A percentile compares a stretch with the other conserved stretches of the same genome.
These are phyloP conservation scores for Phytophthora multivora DNA, from an alignment of 352 stramenopile genomes.

Conservation along the genomic window DNA sequence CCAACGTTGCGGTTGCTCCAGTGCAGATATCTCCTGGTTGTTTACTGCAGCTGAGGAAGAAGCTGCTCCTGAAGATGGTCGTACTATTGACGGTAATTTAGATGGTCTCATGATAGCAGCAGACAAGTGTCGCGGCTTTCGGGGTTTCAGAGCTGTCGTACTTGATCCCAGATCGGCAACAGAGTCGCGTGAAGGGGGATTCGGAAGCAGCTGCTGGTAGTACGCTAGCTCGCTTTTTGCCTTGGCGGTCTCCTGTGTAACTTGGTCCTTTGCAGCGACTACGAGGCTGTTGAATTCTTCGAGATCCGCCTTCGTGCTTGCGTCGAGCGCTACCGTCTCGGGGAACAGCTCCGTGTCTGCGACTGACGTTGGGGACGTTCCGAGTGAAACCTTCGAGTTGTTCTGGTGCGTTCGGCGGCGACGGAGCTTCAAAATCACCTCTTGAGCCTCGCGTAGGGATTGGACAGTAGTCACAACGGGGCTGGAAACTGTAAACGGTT, in stretches of 20 bases:
- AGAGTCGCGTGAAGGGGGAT: slow-evolving; percentile 13
- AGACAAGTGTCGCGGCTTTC: slow-evolving; percentile 15
- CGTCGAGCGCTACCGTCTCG: slow-evolving; percentile 36
- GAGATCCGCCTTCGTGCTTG: slow-evolving; percentile 45
- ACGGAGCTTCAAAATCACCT: slow-evolving; percentile 47
- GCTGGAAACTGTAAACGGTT: neutral
- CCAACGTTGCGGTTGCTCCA: neutral
- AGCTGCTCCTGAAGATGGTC: slow-evolving; percentile 8
- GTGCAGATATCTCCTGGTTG: slow-evolving; percentile 19
- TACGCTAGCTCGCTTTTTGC: slow-evolving; percentile 61
- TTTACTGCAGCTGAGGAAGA: neutral
- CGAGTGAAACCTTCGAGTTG: neutral
- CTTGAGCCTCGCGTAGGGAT: slow-evolving; percentile 37
- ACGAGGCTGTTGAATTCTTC: slow-evolving; percentile 66
- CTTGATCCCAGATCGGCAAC: neutral
- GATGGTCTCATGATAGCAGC: slow-evolving; percentile 10
- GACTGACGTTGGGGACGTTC: slow-evolving; percentile 1
- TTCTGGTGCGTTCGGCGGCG: slow-evolving; percentile 19
- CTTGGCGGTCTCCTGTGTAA: slow-evolving; percentile 35
- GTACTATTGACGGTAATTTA: slow-evolving; percentile 23
- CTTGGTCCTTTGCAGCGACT: slow-evolving; percentile 40
- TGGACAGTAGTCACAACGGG: slow-evolving; percentile 21
- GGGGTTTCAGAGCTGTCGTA: neutral
- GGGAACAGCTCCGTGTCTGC: slow-evolving; percentile 28
- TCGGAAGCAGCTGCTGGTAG: slow-evolving; percentile 57